Percentiles rank a stretch among this genome's conserved stretches.
Conservation (phyloP, 2,329 filamentous ascomycete genomes). For the Cladosporium sp. region DNA sequence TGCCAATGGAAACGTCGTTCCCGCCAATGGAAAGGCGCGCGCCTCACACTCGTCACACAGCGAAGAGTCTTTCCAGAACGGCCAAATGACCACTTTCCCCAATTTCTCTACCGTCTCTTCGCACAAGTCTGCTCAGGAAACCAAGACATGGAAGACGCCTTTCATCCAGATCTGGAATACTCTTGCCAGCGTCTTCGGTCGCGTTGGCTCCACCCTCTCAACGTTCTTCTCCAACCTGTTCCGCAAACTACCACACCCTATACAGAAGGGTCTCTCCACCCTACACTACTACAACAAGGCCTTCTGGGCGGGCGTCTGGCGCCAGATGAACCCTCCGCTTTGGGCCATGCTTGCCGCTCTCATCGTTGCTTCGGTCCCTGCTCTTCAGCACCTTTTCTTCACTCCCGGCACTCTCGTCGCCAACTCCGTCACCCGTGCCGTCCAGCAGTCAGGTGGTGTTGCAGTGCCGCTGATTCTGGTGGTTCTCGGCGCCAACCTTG, state of each 20-base stretch:
- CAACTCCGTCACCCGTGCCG: conserved; percentile 87
- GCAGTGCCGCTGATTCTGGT: conserved; percentile 94
- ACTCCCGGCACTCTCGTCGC: conserved; percentile 82
- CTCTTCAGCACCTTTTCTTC: conserved; percentile 83
- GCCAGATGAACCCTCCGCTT: conserved; percentile 97
- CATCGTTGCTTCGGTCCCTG: conserved; percentile 82
- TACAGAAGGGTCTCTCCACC: conserved; percentile 53
- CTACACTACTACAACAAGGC: conserved; percentile 44
- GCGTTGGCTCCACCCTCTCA: conserved; percentile 30
- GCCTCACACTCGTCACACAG: conserved; percentile 15
- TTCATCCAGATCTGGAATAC: conserved; percentile 26
- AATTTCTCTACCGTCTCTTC: conserved; percentile 32
- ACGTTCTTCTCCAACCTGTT: conserved; percentile 43
- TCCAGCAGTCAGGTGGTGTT: conserved; percentile 82
- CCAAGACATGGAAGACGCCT: conserved; percentile 18
- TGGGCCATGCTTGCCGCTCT: conserved; percentile 97
- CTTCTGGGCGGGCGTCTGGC: conserved; percentile 71
- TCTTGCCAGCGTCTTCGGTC: conserved; percentile 27
- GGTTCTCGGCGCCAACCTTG: conserved; percentile 90
- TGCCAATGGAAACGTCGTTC: conserved; percentile 49
- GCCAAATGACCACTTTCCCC: conserved; percentile 55
- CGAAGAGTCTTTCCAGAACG: conserved; percentile 39
- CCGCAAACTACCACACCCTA: conserved; percentile 50
- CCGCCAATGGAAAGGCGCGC: conserved; percentile 36
- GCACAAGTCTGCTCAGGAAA: conserved; percentile 26